These are phyloP conservation scores for Colletotrichum camelliae DNA, from an alignment of 2,329 filamentous ascomycete genomes.

Conservation along the genomic window DNA sequence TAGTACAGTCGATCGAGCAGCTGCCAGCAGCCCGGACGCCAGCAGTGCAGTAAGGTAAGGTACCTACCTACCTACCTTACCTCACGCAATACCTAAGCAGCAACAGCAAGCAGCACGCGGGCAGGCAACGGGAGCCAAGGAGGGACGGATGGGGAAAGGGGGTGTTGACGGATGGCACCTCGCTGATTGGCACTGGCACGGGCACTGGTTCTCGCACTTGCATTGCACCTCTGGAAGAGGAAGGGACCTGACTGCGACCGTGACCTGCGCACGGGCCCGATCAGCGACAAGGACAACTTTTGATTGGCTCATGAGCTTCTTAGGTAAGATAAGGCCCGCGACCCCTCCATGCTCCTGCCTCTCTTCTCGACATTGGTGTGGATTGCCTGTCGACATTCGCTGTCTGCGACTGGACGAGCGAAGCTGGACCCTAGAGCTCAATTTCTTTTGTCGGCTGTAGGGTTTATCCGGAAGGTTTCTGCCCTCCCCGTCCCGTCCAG, in stretches of 20 bases:
- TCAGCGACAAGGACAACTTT: background rate
- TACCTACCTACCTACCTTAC: background rate
- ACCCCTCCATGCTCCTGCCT: background rate
- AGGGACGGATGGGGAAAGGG: conserved; percentile 4
- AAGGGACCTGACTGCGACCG: background rate
- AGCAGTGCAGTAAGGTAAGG: background rate
- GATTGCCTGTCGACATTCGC: background rate
- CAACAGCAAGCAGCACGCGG: background rate
- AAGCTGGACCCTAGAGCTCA: conserved; percentile 14
- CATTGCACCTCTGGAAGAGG: background rate
- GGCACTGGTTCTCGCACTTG: background rate
- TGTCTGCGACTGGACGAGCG: background rate
- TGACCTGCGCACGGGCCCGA: background rate
- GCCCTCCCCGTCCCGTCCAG: background rate
- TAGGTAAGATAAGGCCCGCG: conserved; percentile 10
- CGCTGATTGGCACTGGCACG: background rate
- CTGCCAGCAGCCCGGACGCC: background rate
- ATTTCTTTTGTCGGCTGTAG: conserved; percentile 11
- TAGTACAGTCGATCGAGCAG: background rate
- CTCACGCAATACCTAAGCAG: too few relatives aligned
- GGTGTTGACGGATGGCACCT: background rate
- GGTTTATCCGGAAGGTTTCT: conserved; percentile 5
- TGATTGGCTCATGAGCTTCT: background rate
- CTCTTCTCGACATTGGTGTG: background rate
- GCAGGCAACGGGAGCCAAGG: background rate